Evolutionary conservation across 2,329 filamentous ascomycete genomes (phyloP), one percentile per base, ranked within the genome.

Genomic region (Sporothrix phasma): DNA sequence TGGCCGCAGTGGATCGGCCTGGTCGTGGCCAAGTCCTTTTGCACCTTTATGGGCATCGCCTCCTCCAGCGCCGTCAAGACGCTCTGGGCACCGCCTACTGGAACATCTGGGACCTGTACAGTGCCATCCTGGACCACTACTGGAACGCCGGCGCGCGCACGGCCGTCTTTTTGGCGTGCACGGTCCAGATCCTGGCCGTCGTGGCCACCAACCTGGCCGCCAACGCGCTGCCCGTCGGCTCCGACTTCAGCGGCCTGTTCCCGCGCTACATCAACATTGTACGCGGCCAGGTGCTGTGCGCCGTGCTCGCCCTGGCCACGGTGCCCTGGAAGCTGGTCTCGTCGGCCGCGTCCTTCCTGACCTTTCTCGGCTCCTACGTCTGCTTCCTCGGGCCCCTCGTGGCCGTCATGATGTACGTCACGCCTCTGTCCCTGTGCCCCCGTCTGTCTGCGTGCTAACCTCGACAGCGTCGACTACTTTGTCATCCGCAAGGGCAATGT

Each of bases 21-120:
- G 62, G 69, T 79, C n/a, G 71, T 74, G 0, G 78, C 77, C 0
- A 73, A 75, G 2, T 75, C 76, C 4, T 75, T 78, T 61, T 77
- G 78, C 68, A 75, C 76, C 54, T 69, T 69, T 45, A 69, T 79
- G 8, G 77, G 78, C 19, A 79, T 79, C 61, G 68, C 78, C 24
- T 71, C 74, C 0, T 78, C 77, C 0, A 73, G 75, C 0, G 76
- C 76, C 3, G 75, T 78, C 62, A 77, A 78, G 68, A 75, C 76
- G 54, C 68, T 69, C 15, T 79, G 75, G 73, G 73, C n/a, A 68
- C 73, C 56, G 69, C 63, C 1, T 62, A 66, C 37, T 70, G 69
- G 69, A 70, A 78, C 10, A 64, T 64, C 19, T 64, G 22, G 43
- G 69, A 67, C 31, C 45, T 70, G 29, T 64, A 69, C 24, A 60